A percentile compares a stretch with the other conserved stretches of the same genome.
Conservation (phyloP, 495 filamentous ascomycete species). For the Parmelia sp. region DNA sequence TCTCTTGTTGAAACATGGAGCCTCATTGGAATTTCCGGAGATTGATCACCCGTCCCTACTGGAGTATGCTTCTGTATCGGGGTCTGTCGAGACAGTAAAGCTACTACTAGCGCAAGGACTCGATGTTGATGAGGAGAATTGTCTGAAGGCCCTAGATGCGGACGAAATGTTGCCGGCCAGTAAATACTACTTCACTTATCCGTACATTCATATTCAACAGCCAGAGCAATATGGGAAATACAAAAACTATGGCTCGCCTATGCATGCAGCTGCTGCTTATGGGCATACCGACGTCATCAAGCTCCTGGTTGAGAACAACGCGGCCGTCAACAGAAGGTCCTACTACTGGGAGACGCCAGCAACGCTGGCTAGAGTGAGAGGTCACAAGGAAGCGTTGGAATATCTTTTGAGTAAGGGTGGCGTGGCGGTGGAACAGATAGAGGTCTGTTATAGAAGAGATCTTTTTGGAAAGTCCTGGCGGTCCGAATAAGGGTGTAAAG, state of each 20-base stretch:
- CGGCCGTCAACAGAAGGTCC: not conserved
- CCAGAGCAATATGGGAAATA: not conserved
- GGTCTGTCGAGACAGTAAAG: not conserved
- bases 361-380: not conserved
- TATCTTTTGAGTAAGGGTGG: not conserved
- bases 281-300: not conserved
- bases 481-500: not conserved
- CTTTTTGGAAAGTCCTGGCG: not conserved
- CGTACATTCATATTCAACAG: not conserved
- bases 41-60: not conserved
- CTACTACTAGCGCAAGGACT: not conserved
- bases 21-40: not conserved
- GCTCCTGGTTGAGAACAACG: not conserved
- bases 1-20: not conserved
- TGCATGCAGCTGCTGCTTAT: not conserved
- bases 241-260: not conserved
- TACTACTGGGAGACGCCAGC: not conserved
- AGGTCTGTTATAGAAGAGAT: not conserved
- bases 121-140: not conserved
- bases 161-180: not conserved
- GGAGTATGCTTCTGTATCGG: not conserved
- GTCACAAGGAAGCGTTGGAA: not conserved
- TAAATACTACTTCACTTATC: not conserved
- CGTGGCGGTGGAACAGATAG: not conserved
- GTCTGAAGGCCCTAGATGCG: not conserved